A percentile compares a stretch with the other conserved stretches of the same genome.
Evolutionary conservation across 805 yeast species (phyloP).

Genomic region (Yamadazyma paraphyllophila): DNA sequence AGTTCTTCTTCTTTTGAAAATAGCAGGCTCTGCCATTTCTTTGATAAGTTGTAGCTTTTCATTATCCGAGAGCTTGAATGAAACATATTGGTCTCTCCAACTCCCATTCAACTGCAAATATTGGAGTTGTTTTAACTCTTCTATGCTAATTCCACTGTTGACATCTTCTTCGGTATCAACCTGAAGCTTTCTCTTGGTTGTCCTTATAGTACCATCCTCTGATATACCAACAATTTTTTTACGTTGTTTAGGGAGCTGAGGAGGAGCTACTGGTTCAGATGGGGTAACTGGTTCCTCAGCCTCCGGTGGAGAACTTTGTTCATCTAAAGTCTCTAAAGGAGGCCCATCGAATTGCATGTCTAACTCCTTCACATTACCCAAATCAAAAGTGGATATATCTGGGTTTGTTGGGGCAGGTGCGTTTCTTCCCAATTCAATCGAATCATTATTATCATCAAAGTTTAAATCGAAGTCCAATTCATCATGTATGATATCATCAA

Average conservation of each 20-base stretch:
- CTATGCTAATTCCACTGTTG: constrained; percentile 40
- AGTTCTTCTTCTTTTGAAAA: constrained; percentile 27
- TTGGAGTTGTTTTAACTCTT: constrained; percentile 29
- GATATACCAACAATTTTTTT: constrained; percentile 31
- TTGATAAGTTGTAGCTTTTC: constrained; percentile 35
- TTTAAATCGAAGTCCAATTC: constrained; percentile 49
- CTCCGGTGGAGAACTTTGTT: constrained; percentile 11
- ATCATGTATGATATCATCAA: constrained; percentile 40
- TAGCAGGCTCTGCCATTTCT: constrained; percentile 31
- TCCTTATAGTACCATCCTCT: constrained; percentile 45
- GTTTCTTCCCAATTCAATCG: constrained; percentile 57
- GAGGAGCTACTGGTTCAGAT: background rate
- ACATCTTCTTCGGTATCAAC: constrained; percentile 47
- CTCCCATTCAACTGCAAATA: constrained; percentile 20
- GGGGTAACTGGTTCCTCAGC: constrained; percentile 25
- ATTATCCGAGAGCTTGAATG: constrained; percentile 25
- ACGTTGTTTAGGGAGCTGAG: constrained; percentile 16
- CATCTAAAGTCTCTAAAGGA: constrained; percentile 39
- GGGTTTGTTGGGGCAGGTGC: constrained; percentile 20
- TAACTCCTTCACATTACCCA: constrained; percentile 16
- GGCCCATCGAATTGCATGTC: constrained; percentile 35
- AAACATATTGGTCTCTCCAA: constrained; percentile 19
- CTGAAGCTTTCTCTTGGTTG: constrained; percentile 44
- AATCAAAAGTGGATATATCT: constrained; percentile 21
- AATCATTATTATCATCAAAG: constrained; percentile 35